Evolutionary conservation across 129 eudicot species (phyloP), one percentile per base, ranked within the genome.

Genomic region (Helianthus tuberosus): DNA sequence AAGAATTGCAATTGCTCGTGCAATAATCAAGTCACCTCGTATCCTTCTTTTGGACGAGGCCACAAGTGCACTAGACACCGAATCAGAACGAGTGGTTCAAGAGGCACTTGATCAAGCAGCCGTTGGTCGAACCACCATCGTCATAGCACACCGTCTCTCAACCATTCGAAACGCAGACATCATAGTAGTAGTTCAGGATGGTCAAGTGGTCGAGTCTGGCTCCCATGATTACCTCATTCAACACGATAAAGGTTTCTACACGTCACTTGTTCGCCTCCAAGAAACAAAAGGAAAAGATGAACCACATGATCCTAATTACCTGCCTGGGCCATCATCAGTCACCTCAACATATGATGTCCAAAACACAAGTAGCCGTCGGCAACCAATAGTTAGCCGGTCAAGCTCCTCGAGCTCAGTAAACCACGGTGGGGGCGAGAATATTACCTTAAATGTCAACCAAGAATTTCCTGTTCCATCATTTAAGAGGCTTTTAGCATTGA

Each of bases 41-140:
- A 91, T 95, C 36, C 99, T 95, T 60, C 89, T 95, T 1, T 86
- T 95, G 6, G 99, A 95, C 38, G 99, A 95, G 85, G 99, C 99
- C 38, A 95, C 99, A 13, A 95, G 99, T 29, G 97, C 99, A 8
- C 79, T 95, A 0, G 99, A 95, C 84, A 85, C 97, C 0, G 97
- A 95, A 65, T 95, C 99, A 0, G 99, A 95, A 75, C 81, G 97
- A 35, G 88, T 84, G 0, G 99, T 95, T 38, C 99, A 95, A 69
- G 97, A 85, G 60, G 99, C 99, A 46, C 96, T 95, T 11, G 97
- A 95, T 81, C 86, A 86, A 14, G 97, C 96, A 0, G 89, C 88
- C 0, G 79, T 85, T 3, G 99, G 97, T 44, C 88, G 96, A 71
- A 91, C 97, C 81, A 91, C 99, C 62, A 89, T 95, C 66, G 77